Evolutionary conservation across 345 rosid genomes (phyloP), one percentile per base, ranked within the genome.

Genomic region (Euphorbia tirucalli): DNA sequence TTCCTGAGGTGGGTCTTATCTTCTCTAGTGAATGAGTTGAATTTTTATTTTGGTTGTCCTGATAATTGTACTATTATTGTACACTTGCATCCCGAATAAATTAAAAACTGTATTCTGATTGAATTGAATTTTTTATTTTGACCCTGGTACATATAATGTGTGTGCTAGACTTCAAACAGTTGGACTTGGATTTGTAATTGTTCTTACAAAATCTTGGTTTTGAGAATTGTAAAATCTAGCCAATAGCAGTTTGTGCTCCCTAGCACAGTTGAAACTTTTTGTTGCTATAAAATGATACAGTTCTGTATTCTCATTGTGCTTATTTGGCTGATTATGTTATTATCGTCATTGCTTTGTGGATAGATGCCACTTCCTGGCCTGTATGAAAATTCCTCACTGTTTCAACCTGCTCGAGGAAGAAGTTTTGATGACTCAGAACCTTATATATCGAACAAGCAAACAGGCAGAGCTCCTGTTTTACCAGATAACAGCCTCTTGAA

Each of bases 351-450:
- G 32, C 21, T 59, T 56, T 71, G 60, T 69, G 72, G 74, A 71
- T 78, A 95, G 99, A 76, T 92, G 86, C 86, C 96, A 21, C 74
- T 81, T 65, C 68, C 91, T 69, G 81, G 81, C 72, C 79, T 86
- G 49, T 75, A 85, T 72, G 95, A 95, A 75, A 87, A 81, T 22
- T 72, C 90, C 62, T 86, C 91, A 55, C 61, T 86, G 71, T 87
- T 82, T 83, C 83, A 85, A 75, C 91, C 89, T 80, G 85, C 72
- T 81, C 89, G 85, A 59, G 86, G 83, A 19, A 87, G 92, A 86
- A 90, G 94, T 79, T 88, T 90, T 79, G 97, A 90, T 79, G 96
- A 95, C 75, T 80, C 86, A 65, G 97, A 95, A 58, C 80, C 90
- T 68, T 83, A 81, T 81, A 65, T 82, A 59, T 37, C 78, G 54